phyloP scores from a whole-genome alignment of 306 rosid species.

The Abrus precatorius region DNA sequence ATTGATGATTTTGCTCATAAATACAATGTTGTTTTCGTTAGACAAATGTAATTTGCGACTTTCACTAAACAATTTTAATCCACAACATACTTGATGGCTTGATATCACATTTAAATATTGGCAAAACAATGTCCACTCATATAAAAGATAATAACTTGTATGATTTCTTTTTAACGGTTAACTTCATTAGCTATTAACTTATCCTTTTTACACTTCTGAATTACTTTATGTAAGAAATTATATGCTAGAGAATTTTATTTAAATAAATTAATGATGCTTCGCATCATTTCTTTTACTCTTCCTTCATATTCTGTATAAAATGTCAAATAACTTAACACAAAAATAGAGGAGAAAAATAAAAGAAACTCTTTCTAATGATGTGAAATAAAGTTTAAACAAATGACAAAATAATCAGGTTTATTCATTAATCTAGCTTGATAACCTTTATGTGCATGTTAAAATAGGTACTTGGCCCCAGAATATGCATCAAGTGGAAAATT shows the following conservation, averaged over 20 bases:
- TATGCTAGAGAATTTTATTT: background rate
- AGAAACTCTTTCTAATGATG: background rate
- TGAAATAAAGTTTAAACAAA: background rate
- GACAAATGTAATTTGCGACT: background rate
- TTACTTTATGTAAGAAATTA: background rate
- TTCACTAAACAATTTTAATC: background rate
- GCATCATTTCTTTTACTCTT: background rate
- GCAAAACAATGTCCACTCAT: background rate
- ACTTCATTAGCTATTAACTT: background rate
- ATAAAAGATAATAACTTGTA: background rate
- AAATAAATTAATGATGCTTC: background rate
- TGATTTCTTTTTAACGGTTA: background rate
- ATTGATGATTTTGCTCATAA: background rate
- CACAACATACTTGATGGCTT: background rate
- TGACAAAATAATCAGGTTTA: background rate
- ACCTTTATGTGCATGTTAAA: background rate
- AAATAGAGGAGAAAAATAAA: background rate
- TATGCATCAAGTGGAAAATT: conserved; percentile 91
- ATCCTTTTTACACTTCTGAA: background rate
- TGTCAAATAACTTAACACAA: background rate
- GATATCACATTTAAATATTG: background rate
- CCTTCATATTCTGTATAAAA: background rate
- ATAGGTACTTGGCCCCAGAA: conserved; percentile 90
- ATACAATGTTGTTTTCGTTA: background rate
- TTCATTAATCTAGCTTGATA: background rate